These are phyloP conservation scores for Zhuliangozyma parablackwelliae DNA, from an alignment of 1,139 yeast genomes.

Conservation along the genomic window DNA sequence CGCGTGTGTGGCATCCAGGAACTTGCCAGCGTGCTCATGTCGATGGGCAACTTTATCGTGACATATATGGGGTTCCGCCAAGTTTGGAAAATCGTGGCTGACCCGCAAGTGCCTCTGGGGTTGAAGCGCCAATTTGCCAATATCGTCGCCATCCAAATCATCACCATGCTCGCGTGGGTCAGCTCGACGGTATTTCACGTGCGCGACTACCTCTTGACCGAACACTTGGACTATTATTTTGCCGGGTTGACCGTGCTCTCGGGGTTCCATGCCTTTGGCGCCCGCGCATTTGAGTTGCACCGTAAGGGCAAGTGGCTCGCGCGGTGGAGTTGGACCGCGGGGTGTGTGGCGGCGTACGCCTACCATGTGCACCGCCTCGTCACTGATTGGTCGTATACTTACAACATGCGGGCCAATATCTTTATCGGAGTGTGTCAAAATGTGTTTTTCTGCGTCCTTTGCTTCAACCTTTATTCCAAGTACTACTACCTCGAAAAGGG, in stretches of 20 bases:
- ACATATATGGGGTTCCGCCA: conserved; percentile 57
- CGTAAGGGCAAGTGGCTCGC: conserved; percentile 23
- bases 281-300: conserved; percentile 57
- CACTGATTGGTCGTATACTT: conserved; percentile 82
- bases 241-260: conserved; percentile 85
- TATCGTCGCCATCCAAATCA: conserved; percentile 37
- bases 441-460: conserved; percentile 28
- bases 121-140: conserved; percentile 28
- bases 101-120: conserved; percentile 8
- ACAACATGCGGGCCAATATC: conserved; percentile 90
- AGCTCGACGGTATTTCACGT: conserved; percentile 82
- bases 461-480: conserved; percentile 30
- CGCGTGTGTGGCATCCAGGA: conserved; percentile 80
- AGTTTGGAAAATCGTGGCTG: conserved; percentile 19
- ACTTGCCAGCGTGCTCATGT: conserved; percentile 73
- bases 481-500: conserved; percentile 25
- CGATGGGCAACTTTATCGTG: conserved; percentile 73
- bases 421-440: conserved; percentile 74
- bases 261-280: conserved; percentile 66
- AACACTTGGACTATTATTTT: conserved; percentile 82
- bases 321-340: conserved; percentile 29
- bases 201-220: conserved; percentile 78
- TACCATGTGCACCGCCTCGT: conserved; percentile 66
- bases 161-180: conserved; percentile 85
- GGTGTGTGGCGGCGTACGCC: conserved; percentile 48